These are phyloP conservation scores for Sechiopsis laciniata DNA, from an alignment of 306 rosid species.

Conservation along the genomic window DNA sequence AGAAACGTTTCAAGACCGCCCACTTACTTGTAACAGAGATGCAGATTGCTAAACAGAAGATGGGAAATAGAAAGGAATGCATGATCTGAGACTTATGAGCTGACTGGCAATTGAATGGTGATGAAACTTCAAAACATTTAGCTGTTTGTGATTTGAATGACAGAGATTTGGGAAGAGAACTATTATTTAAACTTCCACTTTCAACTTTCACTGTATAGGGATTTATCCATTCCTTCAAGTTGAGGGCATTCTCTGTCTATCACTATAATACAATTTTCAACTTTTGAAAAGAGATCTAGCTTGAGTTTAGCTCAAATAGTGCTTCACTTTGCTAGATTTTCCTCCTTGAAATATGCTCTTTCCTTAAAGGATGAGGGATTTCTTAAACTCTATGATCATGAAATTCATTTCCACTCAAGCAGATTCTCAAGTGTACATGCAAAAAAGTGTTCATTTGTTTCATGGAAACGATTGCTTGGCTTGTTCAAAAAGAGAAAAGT, in stretches of 20 bases:
- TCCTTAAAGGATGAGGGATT: background rate
- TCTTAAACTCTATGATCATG: background rate
- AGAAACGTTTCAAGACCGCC: background rate
- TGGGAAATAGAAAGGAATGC: slow-evolving; percentile 23
- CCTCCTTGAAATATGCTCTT: slow-evolving; percentile 5
- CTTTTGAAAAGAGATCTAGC: background rate
- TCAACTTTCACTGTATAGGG: slow-evolving; percentile 44
- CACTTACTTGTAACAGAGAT: slow-evolving; percentile 41
- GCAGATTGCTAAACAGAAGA: slow-evolving; percentile 31
- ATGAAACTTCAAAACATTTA: background rate
- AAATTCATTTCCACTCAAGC: background rate
- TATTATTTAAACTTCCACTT: slow-evolving; percentile 23
- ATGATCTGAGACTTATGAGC: slow-evolving; percentile 41
- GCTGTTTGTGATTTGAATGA: background rate
- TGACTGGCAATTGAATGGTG: background rate
- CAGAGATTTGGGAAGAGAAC: slow-evolving; percentile 29
- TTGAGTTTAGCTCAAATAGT: background rate
- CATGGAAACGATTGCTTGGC: background rate
- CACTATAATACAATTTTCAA: background rate
- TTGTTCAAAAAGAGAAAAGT: slow-evolving; percentile 8
- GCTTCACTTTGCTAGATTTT: slow-evolving; percentile 1
- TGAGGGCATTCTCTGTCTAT: slow-evolving; percentile 40
- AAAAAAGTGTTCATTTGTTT: background rate
- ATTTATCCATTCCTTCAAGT: slow-evolving; percentile 77
- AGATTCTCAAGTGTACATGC: background rate